Evolutionary conservation across 192 early-diverging fungal genomes (phyloP).

Genomic region (Umbelopsis sp.): DNA sequence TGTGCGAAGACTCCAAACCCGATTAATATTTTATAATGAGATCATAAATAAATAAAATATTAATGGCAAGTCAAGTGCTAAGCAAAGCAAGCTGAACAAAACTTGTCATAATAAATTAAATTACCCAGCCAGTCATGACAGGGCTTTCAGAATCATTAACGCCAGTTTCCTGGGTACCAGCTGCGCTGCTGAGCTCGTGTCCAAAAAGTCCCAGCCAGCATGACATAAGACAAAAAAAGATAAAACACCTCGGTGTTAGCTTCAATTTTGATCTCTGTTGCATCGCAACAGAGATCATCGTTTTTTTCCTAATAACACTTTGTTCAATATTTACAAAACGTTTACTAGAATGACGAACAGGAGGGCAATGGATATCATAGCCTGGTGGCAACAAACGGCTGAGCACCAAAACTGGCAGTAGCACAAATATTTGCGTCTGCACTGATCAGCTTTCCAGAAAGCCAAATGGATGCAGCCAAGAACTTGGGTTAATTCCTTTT

Average conservation of each 20-base stretch:
- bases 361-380: not conserved
- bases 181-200: no score
- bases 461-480: not conserved
- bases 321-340: not conserved
- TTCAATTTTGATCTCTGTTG: no score
- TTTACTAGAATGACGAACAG: conserved; percentile 7
- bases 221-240: no score
- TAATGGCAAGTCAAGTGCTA: not conserved
- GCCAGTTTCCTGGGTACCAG: no score
- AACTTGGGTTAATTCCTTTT: not conserved
- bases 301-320: not conserved
- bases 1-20: not conserved
- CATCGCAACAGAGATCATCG: not conserved
- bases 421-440: conserved; percentile 8
- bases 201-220: no score
- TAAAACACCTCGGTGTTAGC: no score
- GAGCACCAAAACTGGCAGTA: not conserved
- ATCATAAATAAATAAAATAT: not conserved
- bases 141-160: no score
- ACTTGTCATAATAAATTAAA: no score
- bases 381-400: conserved; percentile 11
- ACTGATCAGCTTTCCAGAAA: not conserved
- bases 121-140: no score
- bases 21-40: no score
- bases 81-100: not conserved